A percentile compares a stretch with the other conserved stretches of the same genome.
phyloP scores from a whole-genome alignment of 441 rosid genomes.

The Breynia disticha region DNA sequence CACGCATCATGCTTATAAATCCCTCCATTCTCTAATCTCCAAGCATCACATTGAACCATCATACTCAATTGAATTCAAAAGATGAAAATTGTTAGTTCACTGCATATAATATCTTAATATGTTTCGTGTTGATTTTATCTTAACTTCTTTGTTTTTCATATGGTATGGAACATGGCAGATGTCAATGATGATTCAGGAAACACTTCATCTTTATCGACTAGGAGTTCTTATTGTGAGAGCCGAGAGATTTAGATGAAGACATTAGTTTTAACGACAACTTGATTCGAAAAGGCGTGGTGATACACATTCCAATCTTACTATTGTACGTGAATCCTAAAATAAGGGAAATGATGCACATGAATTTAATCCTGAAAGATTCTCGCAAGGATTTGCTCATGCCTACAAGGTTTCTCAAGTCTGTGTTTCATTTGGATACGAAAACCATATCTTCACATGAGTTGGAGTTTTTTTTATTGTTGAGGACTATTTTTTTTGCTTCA shows the following conservation, averaged over 20 bases:
- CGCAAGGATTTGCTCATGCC: conserved; percentile 8
- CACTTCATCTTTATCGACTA: conserved; percentile 39
- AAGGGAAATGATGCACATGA: conserved; percentile 31
- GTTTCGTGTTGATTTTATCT: neutral
- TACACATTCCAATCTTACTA: conserved; percentile 27
- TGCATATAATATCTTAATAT: no score
- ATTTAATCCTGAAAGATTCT: conserved; percentile 39
- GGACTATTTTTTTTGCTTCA: no score
- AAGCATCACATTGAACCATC: no score
- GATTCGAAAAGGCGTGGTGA: conserved; percentile 27
- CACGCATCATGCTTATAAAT: no score
- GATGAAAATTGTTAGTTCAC: conserved; percentile 24
- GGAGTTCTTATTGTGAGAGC: conserved; percentile 16
- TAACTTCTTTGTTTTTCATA: neutral
- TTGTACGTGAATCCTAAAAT: conserved; percentile 25
- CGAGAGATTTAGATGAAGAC: conserved; percentile 21
- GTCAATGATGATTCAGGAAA: conserved; percentile 42
- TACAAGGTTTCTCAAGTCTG: conserved; percentile 24
- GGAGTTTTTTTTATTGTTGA: no score
- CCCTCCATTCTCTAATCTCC: no score
- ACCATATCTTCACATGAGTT: conserved; percentile 26
- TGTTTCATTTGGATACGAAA: conserved; percentile 34
- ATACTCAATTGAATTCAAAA: no score
- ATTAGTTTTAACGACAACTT: conserved; percentile 21
- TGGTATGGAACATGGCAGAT: conserved; percentile 19